Percentiles rank a stretch among this genome's conserved stretches.
Evolutionary conservation across 2,329 filamentous ascomycete genomes (phyloP).

Genomic region (Ophiostoma australiae): DNA sequence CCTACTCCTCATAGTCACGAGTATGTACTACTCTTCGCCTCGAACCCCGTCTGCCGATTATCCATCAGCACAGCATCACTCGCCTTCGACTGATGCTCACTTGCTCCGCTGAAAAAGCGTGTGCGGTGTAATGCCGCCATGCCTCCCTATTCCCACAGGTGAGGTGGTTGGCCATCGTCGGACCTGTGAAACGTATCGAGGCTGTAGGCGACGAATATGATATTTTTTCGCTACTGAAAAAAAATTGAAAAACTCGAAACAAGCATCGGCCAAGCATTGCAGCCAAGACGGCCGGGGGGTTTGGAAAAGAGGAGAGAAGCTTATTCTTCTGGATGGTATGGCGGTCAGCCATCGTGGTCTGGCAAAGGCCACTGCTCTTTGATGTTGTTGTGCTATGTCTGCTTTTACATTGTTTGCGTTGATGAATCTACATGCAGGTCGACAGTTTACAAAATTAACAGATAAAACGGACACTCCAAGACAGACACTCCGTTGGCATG

Average conservation of each 20-base stretch:
- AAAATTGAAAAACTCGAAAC: conserved; percentile 12
- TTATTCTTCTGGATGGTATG: background rate
- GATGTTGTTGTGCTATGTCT: background rate
- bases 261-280: background rate
- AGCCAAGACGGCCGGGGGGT: conserved; percentile 1
- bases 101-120: background rate
- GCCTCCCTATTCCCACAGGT: background rate
- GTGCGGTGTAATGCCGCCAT: background rate
- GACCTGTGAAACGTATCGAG: background rate
- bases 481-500: background rate
- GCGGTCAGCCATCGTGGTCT: background rate
- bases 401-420: background rate
- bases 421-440: no score
- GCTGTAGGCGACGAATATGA: background rate
- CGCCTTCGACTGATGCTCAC: background rate
- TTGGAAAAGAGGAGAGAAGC: background rate
- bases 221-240: background rate
- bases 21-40: background rate
- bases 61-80: background rate
- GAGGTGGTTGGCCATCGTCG: background rate
- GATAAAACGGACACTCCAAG: background rate
- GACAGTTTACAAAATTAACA: background rate
- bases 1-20: background rate
- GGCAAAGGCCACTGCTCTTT: background rate
- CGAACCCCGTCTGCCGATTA: background rate